Conservation (phyloP, 495 filamentous ascomycete genomes). For the Aspergillus sclerotioniger region DNA sequence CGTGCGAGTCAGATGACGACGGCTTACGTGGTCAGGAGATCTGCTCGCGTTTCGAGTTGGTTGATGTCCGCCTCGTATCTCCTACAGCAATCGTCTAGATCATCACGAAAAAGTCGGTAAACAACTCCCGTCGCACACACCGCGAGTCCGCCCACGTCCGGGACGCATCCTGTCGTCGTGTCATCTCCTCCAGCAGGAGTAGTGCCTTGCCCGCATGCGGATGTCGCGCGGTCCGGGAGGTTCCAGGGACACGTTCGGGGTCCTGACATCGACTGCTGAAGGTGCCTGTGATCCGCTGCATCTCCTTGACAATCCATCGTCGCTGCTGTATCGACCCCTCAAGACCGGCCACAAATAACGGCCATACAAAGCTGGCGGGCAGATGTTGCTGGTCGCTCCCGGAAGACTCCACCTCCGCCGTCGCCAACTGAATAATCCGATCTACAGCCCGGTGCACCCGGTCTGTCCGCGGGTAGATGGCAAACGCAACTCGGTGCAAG, state of each 20-base stretch:
- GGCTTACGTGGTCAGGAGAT: conserved; percentile 4
- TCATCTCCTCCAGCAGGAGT: conserved; percentile 39
- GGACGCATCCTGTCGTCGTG: conserved; percentile 37
- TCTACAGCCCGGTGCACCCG: conserved; percentile 40
- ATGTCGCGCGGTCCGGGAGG: conserved; percentile 18
- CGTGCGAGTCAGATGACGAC: conserved; percentile 6
- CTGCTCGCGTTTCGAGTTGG: not conserved
- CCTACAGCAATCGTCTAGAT: conserved; percentile 22
- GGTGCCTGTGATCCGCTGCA: conserved; percentile 33
- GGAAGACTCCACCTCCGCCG: conserved; percentile 23
- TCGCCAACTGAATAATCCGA: conserved; percentile 40
- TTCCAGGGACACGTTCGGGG: not conserved
- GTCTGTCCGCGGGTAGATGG: conserved; percentile 42
- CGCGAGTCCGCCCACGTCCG: conserved; percentile 41
- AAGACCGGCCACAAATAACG: conserved; percentile 38
- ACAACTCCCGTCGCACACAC: conserved; percentile 37
- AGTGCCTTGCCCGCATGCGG: conserved; percentile 34
- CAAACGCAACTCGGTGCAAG: conserved; percentile 42
- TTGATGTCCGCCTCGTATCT: not conserved
- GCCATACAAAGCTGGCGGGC: conserved; percentile 38
- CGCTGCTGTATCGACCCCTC: conserved; percentile 37
- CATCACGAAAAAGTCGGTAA: conserved; percentile 38
- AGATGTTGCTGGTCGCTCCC: conserved; percentile 18
- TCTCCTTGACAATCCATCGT: conserved; percentile 35
- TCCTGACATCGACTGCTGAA: not conserved